These are phyloP conservation scores for Chlamydomonas sphaeroides DNA, from an alignment of 139 green algal species.

Conservation along the genomic window DNA sequence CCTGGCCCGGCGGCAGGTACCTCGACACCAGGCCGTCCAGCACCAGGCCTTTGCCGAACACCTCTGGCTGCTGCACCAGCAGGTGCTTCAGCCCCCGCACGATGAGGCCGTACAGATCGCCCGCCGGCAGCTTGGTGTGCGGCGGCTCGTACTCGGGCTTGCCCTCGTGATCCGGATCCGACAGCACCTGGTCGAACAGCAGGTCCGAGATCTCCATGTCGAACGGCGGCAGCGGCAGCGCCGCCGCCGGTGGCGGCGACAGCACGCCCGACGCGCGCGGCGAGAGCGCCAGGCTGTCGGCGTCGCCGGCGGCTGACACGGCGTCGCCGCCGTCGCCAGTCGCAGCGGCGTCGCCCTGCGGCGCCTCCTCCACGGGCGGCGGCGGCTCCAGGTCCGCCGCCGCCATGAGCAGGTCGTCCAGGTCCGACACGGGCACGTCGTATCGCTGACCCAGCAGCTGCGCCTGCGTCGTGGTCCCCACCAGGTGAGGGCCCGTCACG, in stretches of 20 bases:
- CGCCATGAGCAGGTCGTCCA: slow-evolving; percentile 66
- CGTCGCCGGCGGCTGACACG: neutral
- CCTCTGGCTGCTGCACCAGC: slow-evolving; percentile 31
- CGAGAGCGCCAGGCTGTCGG: neutral
- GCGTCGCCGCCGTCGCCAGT: neutral
- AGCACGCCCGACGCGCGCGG: too few relatives aligned
- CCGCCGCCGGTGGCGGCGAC: neutral
- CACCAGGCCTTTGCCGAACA: slow-evolving; percentile 57
- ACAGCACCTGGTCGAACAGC: slow-evolving; percentile 50
- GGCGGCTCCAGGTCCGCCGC: slow-evolving; percentile 52
- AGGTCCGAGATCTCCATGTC: slow-evolving; percentile 49
- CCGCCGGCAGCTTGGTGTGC: slow-evolving; percentile 28
- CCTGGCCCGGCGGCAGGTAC: slow-evolving; percentile 35
- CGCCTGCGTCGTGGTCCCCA: slow-evolving; percentile 57
- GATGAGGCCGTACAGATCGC: slow-evolving; percentile 42
- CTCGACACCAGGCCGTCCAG: slow-evolving; percentile 58
- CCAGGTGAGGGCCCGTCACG: slow-evolving; percentile 54
- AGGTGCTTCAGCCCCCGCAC: slow-evolving; percentile 43
- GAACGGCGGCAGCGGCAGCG: slow-evolving; percentile 13
- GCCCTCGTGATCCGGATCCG: slow-evolving; percentile 52
- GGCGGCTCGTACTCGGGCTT: slow-evolving; percentile 41
- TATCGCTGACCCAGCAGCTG: slow-evolving; percentile 65
- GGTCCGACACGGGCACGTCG: slow-evolving; percentile 42
- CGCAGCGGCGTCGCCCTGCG: neutral
- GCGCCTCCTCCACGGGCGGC: neutral